Evolutionary conservation across 768 basidiomycete genomes (phyloP).

Genomic region (Rhizopogon vinicolor): DNA sequence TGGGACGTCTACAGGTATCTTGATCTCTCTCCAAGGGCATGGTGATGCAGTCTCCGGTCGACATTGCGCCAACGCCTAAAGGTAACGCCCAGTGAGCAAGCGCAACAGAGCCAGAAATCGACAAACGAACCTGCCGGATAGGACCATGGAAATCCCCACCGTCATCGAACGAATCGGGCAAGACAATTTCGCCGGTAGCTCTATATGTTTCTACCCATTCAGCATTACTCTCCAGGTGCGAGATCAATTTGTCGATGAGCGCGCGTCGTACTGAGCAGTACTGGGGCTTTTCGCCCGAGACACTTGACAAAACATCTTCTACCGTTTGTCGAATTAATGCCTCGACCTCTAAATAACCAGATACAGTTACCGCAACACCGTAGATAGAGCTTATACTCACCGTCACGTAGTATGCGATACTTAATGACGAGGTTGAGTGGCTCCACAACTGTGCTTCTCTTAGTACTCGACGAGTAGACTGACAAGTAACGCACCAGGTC

Average conservation of each 20-base stretch:
- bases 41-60: conserved; percentile 30
- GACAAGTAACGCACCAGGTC: conserved; percentile 43
- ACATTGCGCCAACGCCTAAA: conserved; percentile 33
- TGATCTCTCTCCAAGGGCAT: conserved; percentile 65
- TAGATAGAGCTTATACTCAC: conserved; percentile 31
- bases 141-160: conserved; percentile 20
- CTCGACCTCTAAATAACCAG: conserved; percentile 54
- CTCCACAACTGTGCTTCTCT: conserved; percentile 48
- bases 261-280: conserved; percentile 25
- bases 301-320: conserved; percentile 34
- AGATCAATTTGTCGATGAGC: conserved; percentile 46
- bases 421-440: conserved; percentile 58
- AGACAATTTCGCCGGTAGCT: conserved; percentile 62
- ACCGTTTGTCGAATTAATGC: conserved; percentile 51
- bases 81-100: conserved; percentile 28
- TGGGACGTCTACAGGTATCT: conserved; percentile 85
- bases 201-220: conserved; percentile 69
- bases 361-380: conserved; percentile 4
- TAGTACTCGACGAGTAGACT: conserved; percentile 7
- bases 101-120: conserved; percentile 5
- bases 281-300: conserved; percentile 26
- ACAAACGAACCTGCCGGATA: conserved; percentile 26
- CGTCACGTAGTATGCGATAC: conserved; percentile 82
- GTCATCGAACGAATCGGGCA: conserved; percentile 39
- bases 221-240: conserved; percentile 57